These are phyloP conservation scores for Acacia crassicarpa DNA, from an alignment of 306 rosid genomes.

Conservation along the genomic window DNA sequence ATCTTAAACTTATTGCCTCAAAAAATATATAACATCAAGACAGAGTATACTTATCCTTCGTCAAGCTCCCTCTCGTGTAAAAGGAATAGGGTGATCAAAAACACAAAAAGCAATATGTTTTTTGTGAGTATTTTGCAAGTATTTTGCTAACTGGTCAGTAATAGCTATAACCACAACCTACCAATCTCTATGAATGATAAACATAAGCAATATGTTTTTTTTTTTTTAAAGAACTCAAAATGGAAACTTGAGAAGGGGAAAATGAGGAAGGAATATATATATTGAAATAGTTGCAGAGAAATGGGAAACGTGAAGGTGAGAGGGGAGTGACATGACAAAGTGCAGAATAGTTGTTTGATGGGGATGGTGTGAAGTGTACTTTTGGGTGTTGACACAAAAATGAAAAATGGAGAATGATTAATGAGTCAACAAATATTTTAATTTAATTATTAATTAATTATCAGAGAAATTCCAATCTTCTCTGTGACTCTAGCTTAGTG, in stretches of 20 bases:
- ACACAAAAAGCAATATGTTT: no score
- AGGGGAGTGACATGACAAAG: slow-evolving; percentile 13
- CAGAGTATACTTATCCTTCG: no score
- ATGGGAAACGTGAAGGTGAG: background rate
- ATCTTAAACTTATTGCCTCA: no score
- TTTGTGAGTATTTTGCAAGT: no score
- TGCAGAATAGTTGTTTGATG: slow-evolving; percentile 38
- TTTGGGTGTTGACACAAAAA: slow-evolving; percentile 35
- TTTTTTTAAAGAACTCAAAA: no score
- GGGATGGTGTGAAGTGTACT: slow-evolving; percentile 18
- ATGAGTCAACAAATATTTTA: slow-evolving; percentile 47
- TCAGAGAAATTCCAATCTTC: slow-evolving; percentile 54
- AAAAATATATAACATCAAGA: no score
- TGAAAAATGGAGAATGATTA: slow-evolving; percentile 16
- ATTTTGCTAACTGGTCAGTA: no score
- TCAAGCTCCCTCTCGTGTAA: no score
- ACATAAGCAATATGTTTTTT: no score
- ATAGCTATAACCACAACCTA: no score
- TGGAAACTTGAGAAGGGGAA: background rate
- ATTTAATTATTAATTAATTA: background rate
- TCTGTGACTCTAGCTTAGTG: slow-evolving; percentile 47
- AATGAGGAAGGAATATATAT: background rate
- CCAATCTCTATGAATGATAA: no score
- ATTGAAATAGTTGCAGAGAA: background rate
- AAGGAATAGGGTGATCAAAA: no score